phyloP scores from a whole-genome alignment of 164 flowering plant species.

The Vitis cinerea region DNA sequence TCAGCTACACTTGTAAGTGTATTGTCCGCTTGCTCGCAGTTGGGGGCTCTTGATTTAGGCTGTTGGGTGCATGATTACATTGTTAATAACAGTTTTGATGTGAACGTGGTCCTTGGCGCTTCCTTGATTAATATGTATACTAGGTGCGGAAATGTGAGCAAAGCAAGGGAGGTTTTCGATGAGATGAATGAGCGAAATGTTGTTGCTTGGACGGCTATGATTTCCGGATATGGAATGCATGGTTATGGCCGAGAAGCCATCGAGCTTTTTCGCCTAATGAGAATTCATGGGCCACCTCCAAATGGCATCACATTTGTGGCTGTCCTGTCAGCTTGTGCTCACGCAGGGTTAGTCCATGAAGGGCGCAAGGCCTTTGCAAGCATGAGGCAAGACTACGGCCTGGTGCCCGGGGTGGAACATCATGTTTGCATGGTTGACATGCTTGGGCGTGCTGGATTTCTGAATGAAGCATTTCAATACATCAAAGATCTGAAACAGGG shows the following conservation, averaged over 20 bases:
- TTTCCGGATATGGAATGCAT: constrained; percentile 71
- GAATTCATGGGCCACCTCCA: constrained; percentile 37
- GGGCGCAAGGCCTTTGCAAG: constrained; percentile 39
- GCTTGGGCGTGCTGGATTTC: constrained; percentile 75
- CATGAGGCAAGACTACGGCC: constrained; percentile 42
- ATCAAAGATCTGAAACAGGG: constrained; percentile 27
- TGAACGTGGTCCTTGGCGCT: constrained; percentile 55
- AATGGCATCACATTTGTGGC: constrained; percentile 65
- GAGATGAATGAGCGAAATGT: constrained; percentile 56
- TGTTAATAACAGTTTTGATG: constrained; percentile 26
- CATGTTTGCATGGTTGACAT: constrained; percentile 79
- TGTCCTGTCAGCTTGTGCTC: constrained; percentile 74
- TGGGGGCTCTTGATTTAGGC: constrained; percentile 61
- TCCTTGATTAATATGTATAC: constrained; percentile 68
- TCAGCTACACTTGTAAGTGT: constrained; percentile 60
- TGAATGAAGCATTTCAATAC: constrained; percentile 49
- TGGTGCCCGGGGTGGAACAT: constrained; percentile 62
- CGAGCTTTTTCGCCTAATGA: constrained; percentile 53
- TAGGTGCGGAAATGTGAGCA: constrained; percentile 58
- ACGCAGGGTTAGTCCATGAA: constrained; percentile 59
- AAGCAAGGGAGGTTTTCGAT: constrained; percentile 61
- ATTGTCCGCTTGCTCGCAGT: constrained; percentile 65
- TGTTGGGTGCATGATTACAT: constrained; percentile 51
- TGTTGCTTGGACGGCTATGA: constrained; percentile 78
- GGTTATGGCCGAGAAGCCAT: constrained; percentile 60